A percentile compares a stretch with the other conserved stretches of the same genome.
These are phyloP conservation scores for Pestalotiopsis sp. DNA, from an alignment of 2,329 filamentous ascomycete species.

Conservation along the genomic window DNA sequence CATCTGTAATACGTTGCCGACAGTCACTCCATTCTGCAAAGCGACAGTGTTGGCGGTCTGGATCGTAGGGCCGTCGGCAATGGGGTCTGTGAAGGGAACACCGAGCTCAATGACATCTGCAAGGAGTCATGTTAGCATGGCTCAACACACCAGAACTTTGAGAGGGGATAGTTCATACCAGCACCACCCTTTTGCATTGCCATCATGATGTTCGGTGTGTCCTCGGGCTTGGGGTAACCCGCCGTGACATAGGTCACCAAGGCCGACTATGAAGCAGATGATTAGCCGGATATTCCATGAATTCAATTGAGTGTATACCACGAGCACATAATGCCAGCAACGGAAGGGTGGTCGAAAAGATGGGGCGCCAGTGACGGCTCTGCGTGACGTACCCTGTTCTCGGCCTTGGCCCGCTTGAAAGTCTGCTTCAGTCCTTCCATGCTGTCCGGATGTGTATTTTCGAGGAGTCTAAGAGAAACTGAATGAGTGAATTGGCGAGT, in stretches of 20 bases:
- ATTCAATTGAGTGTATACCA: neutral
- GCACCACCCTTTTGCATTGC: constrained; percentile 91
- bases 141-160: neutral
- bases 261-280: constrained; percentile 60
- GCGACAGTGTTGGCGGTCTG: constrained; percentile 93
- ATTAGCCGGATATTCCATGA: constrained; percentile 11
- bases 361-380: neutral
- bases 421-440: constrained; percentile 62
- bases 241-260: constrained; percentile 96
- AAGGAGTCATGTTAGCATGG: constrained; percentile 1
- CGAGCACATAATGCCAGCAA: neutral
- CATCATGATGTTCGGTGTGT: constrained; percentile 81
- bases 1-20: constrained; percentile 77
- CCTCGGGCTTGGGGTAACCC: constrained; percentile 80
- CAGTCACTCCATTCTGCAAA: constrained; percentile 84
- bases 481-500: neutral
- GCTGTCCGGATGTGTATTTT: constrained; percentile 18
- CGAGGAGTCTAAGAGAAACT: neutral
- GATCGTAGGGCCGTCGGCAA: constrained; percentile 95
- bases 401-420: constrained; percentile 60
- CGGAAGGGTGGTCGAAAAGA: neutral
- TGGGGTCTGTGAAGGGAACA: constrained; percentile 95
- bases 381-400: constrained; percentile 50
- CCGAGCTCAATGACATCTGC: constrained; percentile 93
- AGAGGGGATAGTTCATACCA: constrained; percentile 53